Evolutionary conservation across 805 yeast genomes (phyloP), one percentile per base, ranked within the genome.

Genomic region (Metschnikowia sp.): DNA sequence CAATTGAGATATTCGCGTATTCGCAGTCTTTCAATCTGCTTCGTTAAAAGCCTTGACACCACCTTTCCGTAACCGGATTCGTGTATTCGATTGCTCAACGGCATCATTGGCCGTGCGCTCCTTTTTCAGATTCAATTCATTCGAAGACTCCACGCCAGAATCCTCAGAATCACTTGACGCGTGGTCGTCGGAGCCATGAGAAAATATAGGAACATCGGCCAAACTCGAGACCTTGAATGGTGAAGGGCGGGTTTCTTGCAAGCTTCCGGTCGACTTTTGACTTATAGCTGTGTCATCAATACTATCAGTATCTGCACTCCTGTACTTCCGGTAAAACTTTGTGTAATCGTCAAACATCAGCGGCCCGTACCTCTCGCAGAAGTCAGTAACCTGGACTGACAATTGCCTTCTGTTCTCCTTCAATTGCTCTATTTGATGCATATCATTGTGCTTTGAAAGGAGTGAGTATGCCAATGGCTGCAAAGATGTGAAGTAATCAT

Each of bases 401-500:
- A 72, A 61, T 30, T 53, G 55, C 10, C 47, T 40, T 26, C 76
- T 52, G 29, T 56, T 60, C 34, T 55, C 39, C 48, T 69, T 64
- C 52, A 72, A 60, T 28, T 59, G 56, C 32, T 60, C 64, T 30
- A 71, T 61, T 49, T 70, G 75, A n/a, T 58, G 48, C 32, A 57
- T 45, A 39, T 66, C 66, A 9, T 50, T 54, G 44, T 62, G 62
- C 32, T 57, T 60, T 57, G 64, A 64, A 8, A 69, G 36, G 30
- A 69, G 50, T 26, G 74, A 62, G 43, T 66, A 59, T 32, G 69
- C 60, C 30, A 72, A 58, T 8, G 76, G 76, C 40, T 56, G 58
- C 46, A 72, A 60, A 5, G 75, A 66, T 45, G 69, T 70, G 58
- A 70, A 70, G 45, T 66, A 66, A 50, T 71, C 76, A 36, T 70